Percentiles rank a stretch among this genome's conserved stretches.
Conservation (phyloP, 305 asterid species). For the Ilex paraguariensis region DNA sequence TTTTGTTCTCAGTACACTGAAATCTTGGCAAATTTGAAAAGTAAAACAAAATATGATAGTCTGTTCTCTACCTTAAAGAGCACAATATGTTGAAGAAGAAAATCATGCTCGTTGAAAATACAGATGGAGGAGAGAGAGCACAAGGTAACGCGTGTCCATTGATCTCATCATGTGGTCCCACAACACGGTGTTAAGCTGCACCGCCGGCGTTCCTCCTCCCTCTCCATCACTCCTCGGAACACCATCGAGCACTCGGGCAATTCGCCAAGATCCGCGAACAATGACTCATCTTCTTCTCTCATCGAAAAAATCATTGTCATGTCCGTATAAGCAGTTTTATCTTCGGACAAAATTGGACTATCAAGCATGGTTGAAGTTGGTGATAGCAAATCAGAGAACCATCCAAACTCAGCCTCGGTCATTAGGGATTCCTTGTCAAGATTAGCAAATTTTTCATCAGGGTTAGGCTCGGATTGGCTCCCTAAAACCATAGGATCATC, state of each 20-base stretch:
- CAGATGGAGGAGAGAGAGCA: too few relatives aligned
- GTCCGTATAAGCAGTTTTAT: constrained; percentile 31
- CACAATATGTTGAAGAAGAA: constrained; percentile 13
- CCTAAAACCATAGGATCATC: constrained; percentile 20
- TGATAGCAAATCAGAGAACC: constrained; percentile 64
- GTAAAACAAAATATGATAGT: constrained; percentile 12
- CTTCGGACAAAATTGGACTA: constrained; percentile 43
- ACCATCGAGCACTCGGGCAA: constrained; percentile 87
- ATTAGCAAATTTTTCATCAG: constrained; percentile 32
- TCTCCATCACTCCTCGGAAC: constrained; percentile 57
- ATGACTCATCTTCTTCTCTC: constrained; percentile 74
- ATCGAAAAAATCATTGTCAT: constrained; percentile 53
- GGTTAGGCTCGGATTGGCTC: constrained; percentile 18
- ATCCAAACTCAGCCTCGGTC: constrained; percentile 41
- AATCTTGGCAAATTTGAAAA: constrained; percentile 19
- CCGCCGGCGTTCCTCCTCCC: constrained; percentile 48
- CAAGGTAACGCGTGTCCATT: constrained; percentile 14
- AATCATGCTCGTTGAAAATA: too few relatives aligned
- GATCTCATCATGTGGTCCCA: constrained; percentile 40
- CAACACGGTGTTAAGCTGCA: constrained; percentile 42
- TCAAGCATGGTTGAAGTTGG: constrained; percentile 46
- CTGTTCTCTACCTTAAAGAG: constrained; percentile 24
- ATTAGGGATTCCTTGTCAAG: constrained; percentile 25
- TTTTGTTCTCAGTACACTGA: constrained; percentile 43
- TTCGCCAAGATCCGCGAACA: constrained; percentile 86